Conservation (phyloP, 2,329 filamentous ascomycete species). For the Talaromyces sp. region DNA sequence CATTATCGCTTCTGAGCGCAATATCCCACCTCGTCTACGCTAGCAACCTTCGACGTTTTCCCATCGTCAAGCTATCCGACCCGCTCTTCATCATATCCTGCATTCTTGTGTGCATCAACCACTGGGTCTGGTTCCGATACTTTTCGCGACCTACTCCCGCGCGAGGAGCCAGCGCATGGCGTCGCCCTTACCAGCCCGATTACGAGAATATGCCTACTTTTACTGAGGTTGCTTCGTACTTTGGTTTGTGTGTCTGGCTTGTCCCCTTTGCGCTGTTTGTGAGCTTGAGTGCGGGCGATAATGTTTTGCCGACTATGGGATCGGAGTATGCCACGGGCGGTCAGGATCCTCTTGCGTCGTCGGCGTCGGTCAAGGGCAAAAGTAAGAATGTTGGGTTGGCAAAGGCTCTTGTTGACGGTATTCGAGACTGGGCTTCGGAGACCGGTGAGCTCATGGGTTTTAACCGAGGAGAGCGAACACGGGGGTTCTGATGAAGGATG, state of each 20-base stretch:
- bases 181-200: slow-evolving; percentile 37
- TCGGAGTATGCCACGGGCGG: slow-evolving; percentile 63
- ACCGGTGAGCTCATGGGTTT: slow-evolving; percentile 58
- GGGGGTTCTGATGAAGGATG: slow-evolving; percentile 30
- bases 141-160: slow-evolving; percentile 63
- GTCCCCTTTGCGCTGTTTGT: slow-evolving; percentile 95
- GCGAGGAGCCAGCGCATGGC: slow-evolving; percentile 24
- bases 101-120: slow-evolving; percentile 77
- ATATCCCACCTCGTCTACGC: slow-evolving; percentile 78
- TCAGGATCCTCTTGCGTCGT: slow-evolving; percentile 5
- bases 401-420: slow-evolving; percentile 55
- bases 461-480: slow-evolving; percentile 54
- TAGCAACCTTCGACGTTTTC: slow-evolving; percentile 73
- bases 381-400: slow-evolving; percentile 55
- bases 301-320: slow-evolving; percentile 88
- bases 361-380: slow-evolving; percentile 28
- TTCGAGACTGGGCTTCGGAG: slow-evolving; percentile 56
- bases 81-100: slow-evolving; percentile 82
- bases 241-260: slow-evolving; percentile 93
- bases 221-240: slow-evolving; percentile 91
- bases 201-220: slow-evolving; percentile 63
- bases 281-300: slow-evolving; percentile 86
- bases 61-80: slow-evolving; percentile 77
- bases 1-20: slow-evolving; percentile 68
- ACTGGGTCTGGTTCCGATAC: slow-evolving; percentile 93